phyloP scores from a whole-genome alignment of 2,329 filamentous ascomycete genomes.

The Ascochyta clinopodiicola region DNA sequence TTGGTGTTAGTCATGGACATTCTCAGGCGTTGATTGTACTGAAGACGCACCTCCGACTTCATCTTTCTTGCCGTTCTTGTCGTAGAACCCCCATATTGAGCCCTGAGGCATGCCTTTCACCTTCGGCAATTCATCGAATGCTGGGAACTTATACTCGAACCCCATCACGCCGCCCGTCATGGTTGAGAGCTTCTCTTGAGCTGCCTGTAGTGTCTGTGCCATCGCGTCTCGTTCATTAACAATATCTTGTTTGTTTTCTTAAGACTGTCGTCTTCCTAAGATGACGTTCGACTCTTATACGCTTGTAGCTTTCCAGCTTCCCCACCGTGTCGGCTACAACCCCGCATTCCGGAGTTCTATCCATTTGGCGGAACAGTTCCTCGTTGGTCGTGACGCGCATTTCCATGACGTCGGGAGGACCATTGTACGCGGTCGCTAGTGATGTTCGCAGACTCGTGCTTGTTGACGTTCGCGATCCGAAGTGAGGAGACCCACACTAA shows the following conservation, averaged over 20 bases:
- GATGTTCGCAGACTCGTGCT: neutral
- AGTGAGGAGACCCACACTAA: neutral
- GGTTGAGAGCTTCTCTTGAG: constrained; percentile 22
- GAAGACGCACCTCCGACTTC: constrained; percentile 58
- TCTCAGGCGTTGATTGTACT: too few relatives aligned
- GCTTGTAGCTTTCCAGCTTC: constrained; percentile 1
- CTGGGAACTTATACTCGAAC: constrained; percentile 33
- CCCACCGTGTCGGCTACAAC: constrained; percentile 8
- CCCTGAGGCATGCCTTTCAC: constrained; percentile 43
- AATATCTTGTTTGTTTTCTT: neutral
- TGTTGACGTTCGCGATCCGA: constrained; percentile 8
- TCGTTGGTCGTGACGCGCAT: neutral
- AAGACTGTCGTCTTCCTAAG: neutral
- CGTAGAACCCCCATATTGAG: constrained; percentile 44
- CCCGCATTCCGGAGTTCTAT: constrained; percentile 4
- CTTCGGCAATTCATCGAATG: constrained; percentile 43
- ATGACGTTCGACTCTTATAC: neutral
- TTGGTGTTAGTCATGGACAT: neutral
- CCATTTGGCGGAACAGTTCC: neutral
- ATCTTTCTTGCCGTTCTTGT: constrained; percentile 53
- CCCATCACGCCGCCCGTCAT: constrained; percentile 16
- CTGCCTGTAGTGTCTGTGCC: constrained; percentile 17
- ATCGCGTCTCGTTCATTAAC: neutral
- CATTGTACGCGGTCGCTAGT: neutral
- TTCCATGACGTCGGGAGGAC: constrained; percentile 6